Conservation (phyloP, 2,329 filamentous ascomycete genomes). For the Fusarium sp. region DNA sequence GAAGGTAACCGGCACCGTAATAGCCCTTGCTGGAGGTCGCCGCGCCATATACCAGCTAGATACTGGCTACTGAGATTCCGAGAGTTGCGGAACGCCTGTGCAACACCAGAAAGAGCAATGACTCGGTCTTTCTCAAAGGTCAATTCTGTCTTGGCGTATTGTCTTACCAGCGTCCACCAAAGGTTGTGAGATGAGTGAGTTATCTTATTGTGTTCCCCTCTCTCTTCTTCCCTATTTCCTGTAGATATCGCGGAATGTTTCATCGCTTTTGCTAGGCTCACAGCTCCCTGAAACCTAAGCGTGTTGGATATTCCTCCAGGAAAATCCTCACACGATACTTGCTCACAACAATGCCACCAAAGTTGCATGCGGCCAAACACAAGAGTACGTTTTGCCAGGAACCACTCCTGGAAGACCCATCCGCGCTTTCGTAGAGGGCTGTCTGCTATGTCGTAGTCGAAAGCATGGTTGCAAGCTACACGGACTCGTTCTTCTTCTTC, state of each 20-base stretch:
- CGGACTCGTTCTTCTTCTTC: not conserved
- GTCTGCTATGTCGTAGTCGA: not conserved
- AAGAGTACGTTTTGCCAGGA: not conserved
- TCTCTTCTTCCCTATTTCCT: too few relatives aligned
- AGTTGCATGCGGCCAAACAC: not conserved
- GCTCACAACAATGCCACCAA: not conserved
- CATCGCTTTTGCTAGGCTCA: not conserved
- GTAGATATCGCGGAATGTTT: not conserved
- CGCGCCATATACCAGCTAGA: not conserved
- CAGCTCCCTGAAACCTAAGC: not conserved
- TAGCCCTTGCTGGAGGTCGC: rapidly evolving
- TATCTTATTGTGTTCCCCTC: too few relatives aligned
- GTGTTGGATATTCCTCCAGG: not conserved
- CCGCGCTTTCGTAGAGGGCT: not conserved
- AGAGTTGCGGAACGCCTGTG: not conserved
- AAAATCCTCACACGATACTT: not conserved
- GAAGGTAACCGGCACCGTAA: too few relatives aligned
- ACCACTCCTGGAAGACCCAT: slow-evolving; percentile 1
- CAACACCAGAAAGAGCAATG: not conserved
- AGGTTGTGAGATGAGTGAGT: too few relatives aligned
- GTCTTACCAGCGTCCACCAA: too few relatives aligned
- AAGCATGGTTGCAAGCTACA: too few relatives aligned
- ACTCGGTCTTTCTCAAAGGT: not conserved
- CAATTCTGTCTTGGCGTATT: not conserved
- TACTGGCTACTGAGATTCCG: not conserved